Evolutionary conservation across 768 basidiomycete genomes (phyloP).

Genomic region (Mycena metata): DNA sequence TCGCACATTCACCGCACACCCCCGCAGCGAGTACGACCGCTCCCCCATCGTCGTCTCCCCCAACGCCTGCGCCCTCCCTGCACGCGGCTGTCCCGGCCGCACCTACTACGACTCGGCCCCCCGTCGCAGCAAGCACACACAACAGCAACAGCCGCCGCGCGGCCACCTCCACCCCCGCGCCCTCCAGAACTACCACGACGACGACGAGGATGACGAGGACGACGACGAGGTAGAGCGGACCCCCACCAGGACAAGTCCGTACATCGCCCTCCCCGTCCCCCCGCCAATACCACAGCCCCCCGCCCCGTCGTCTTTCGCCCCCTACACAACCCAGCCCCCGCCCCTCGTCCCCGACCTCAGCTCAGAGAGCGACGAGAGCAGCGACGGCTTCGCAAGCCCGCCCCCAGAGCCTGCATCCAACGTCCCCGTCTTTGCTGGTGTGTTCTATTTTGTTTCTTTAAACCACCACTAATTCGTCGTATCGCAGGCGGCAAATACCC

Average conservation of each 20-base stretch:
- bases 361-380: conserved; percentile 74
- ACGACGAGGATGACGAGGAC: conserved; percentile 38
- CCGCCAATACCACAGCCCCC: conserved; percentile 34
- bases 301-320: not conserved
- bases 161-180: conserved; percentile 56
- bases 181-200: conserved; percentile 23
- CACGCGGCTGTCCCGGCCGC: conserved; percentile 81
- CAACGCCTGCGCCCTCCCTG: conserved; percentile 82
- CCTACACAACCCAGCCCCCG: conserved; percentile 48
- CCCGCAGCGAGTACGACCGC: conserved; percentile 78
- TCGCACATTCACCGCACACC: conserved; percentile 65
- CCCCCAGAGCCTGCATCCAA: conserved; percentile 45
- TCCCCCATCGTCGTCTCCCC: conserved; percentile 81
- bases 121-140: conserved; percentile 26
- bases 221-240: conserved; percentile 44
- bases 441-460: not conserved
- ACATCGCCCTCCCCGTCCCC: conserved; percentile 42
- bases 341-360: conserved; percentile 74
- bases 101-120: conserved; percentile 69
- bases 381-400: conserved; percentile 63
- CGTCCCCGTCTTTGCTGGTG: not conserved
- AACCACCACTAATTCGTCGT: too few species aligned
- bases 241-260: conserved; percentile 41
- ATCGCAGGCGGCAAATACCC: conserved; percentile 6
- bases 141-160: conserved; percentile 29